Evolutionary conservation across 1,284 basidiomycete genomes (phyloP), one percentile per base, ranked within the genome.

Genomic region (Earliella scabrosa): DNA sequence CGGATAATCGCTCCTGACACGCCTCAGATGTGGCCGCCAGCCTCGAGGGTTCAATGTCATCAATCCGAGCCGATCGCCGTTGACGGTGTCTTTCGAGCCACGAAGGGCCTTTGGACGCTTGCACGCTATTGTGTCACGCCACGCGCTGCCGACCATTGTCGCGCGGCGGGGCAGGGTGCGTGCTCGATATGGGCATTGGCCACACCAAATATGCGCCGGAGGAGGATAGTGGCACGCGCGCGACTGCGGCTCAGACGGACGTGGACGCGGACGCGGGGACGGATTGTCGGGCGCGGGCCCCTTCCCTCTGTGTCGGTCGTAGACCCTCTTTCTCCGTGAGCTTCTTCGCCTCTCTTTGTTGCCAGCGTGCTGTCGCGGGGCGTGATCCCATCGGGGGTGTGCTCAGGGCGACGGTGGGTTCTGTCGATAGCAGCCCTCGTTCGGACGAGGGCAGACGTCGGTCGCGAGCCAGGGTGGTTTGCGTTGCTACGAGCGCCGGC

Each of bases 171-270:
- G 16, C 29, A 9, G 23, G 23, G 14, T 27, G 44, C 23, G 44
- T 20, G 45, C 35, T 36, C 20, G 29, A 50, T 39, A 44, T 51
- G 50, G 58, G 54, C 54, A 56, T 35, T 56, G 44, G 45, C 48
- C 49, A 60, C 52, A 57, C n/a, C n/a, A n/a, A n/a, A n/a, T n/a
- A n/a, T n/a, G n/a, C n/a, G 16, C 52, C 49, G 59, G 55, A 54
- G 34, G 49, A 60, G 52, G 45, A 48, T 52, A 52, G 54, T 59
- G 58, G 53, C 50, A 45, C 51, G n/a, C n/a, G n/a, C n/a, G n/a
- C n/a, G n/a, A n/a, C n/a, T n/a, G n/a, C n/a, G 39, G 11, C 21
- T 7, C 21, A 41, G 20, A 21, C 23, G 23, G 2, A 21, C 6
- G 7, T 38, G 11, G 16, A 18, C 54, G 49, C 49, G 54, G 45